Evolutionary conservation across 495 filamentous ascomycete genomes (phyloP), one percentile per base, ranked within the genome.

Genomic region (Hypoxylon crocopeplum): DNA sequence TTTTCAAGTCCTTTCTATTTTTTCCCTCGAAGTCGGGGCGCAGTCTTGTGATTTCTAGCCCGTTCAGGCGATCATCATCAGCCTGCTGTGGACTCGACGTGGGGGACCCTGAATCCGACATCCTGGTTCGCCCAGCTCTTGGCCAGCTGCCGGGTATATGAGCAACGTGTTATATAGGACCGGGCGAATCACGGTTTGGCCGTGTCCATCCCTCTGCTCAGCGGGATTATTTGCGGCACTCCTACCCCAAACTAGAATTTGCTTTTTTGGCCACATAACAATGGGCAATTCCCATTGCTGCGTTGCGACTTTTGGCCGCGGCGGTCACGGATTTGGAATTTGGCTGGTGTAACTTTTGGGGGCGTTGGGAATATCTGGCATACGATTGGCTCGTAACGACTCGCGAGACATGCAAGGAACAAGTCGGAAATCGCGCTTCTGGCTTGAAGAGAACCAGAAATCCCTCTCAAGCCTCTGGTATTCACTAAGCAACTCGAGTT

Each of bases 51-150:
- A 45, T 49, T 29, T 47, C 21, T 49, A 41, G 55, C 3, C 54
- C 32, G 27, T 64, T 55, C 49, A 54, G 42, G 49, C 46, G 44
- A 64, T 64, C 48, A 27, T 27, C 38, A 46, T n/a, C 61, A 64
- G 60, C 48, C 48, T 45, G 53, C 53, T 40, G 48, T 16, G 20
- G 48, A 20, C 33, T 47, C 41, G 39, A 46, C 42, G 48, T 41
- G 52, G 57, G 59, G 42, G 59, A 33, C 34, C 48, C 53, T 63
- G 49, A 64, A 56, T 59, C 61, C 61, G 55, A 16, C 55, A 64
- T 59, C 61, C 61, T 59, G 61, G 61, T 59, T 64, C 55, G 61
- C 25, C 22, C 33, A 50, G 15, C 24, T 59, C 53, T 58, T 63
- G 48, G 59, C 59, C 36, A 32, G 16, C 29, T 42, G 20, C 36